Percentiles rank a stretch among this genome's conserved stretches.
Conservation (phyloP, 1,284 basidiomycete species). For the Rhizoctonia solani region DNA sequence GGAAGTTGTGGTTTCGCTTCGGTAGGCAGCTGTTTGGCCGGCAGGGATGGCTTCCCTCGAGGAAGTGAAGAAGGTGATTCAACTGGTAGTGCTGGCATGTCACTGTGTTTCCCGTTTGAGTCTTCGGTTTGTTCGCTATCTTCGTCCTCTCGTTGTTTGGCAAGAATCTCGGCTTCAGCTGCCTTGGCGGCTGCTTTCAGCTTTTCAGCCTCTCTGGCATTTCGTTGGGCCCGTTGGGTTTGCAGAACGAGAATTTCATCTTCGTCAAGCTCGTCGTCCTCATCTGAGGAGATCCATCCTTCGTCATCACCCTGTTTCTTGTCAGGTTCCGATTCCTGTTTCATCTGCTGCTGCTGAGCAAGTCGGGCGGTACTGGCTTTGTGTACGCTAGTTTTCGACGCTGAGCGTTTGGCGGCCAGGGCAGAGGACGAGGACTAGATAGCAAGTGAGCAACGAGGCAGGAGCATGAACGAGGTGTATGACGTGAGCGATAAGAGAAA, state of each 20-base stretch:
- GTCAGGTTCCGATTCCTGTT: neutral
- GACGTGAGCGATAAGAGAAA: neutral
- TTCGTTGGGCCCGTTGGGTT: slow-evolving; percentile 22
- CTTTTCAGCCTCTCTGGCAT: slow-evolving; percentile 18
- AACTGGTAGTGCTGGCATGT: too few species aligned
- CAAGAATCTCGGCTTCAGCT: slow-evolving; percentile 25
- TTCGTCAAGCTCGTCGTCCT: slow-evolving; percentile 23
- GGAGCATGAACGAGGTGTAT: too few species aligned
- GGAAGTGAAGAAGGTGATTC: too few species aligned
- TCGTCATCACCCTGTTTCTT: slow-evolving; percentile 31
- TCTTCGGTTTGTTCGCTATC: slow-evolving; percentile 4
- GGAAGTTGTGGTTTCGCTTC: too few species aligned
- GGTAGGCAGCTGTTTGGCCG: neutral
- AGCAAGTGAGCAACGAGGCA: slow-evolving; percentile 1
- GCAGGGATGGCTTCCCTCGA: too few species aligned
- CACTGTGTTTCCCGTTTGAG: too few species aligned
- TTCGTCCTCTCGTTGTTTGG: slow-evolving; percentile 4
- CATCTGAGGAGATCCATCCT: slow-evolving; percentile 37
- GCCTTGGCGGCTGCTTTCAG: slow-evolving; percentile 15
- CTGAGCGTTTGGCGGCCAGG: slow-evolving; percentile 14
- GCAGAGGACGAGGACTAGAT: slow-evolving; percentile 25
- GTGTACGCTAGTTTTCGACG: slow-evolving; percentile 14
- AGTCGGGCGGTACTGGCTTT: slow-evolving; percentile 1
- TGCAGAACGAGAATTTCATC: slow-evolving; percentile 19
- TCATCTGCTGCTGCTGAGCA: neutral